Base-by-base conservation (phyloP, 1,284 basidiomycete species). In the Polyporus tsugae region DNA sequence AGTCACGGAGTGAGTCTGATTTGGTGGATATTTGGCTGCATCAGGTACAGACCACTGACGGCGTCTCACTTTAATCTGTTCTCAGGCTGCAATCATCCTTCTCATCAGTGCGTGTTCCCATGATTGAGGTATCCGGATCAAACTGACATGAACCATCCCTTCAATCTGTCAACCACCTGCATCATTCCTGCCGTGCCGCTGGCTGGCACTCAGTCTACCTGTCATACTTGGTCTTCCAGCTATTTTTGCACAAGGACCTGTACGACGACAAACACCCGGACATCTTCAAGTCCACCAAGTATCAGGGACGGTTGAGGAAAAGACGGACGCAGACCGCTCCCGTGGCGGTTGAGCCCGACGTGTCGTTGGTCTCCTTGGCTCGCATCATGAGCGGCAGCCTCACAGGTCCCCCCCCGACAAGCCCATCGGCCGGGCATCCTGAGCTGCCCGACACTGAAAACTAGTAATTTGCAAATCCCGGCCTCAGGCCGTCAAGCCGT, bases 171-270 rank as follows among this genome's bases (percentile, higher is more conserved):
- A 29, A 22, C 44, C 19, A 42, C 60, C 46, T n/a, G 64, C 72
- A 3, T 13, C 35, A n/a, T 55, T 35, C 46, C 4, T 25, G 4
- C 22, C 46, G 6, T 39, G 41, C 49, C 25, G n/a, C n/a, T n/a
- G n/a, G 35, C 67, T 15, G 66, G 91, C 25, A 35, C 66, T 15
- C 67, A 92, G 90, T 91, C 65, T 95, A 96, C 78, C 78, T 79
- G 2, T 87, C 84, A 25, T 95, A 94, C 77, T 85, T 97, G 19
- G 77, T 91, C 59, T 97, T 97, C 85, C 95, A 96, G 78, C 89
- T 97, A 11, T 95, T 89, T 79, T 93, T 94, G 0, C 95, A 97
- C 80, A 87, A 92, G 58, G 80, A 85, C 42, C 82, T 96, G 6
- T 97, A 94, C 77, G 80, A 86, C 11, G 90, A 92, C 55, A 66